Evolutionary conservation across 257 asterid genomes (phyloP).

Genomic region (Lycium ferocissimum): DNA sequence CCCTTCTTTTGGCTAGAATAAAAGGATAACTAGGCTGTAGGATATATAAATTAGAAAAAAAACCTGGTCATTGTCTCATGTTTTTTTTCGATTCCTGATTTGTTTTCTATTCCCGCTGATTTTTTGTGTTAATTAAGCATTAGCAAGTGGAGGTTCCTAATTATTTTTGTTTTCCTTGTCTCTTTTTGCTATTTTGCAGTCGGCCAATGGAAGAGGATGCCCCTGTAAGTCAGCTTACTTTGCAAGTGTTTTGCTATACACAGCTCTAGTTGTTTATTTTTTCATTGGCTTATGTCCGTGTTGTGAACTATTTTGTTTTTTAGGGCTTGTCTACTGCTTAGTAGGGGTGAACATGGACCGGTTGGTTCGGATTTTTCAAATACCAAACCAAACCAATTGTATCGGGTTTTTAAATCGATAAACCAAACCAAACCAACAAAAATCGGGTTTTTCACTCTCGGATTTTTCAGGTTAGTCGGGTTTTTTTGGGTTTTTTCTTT

Average conservation of each 20-base stretch:
- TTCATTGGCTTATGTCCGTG: background rate
- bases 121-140: background rate
- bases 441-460: too few species aligned
- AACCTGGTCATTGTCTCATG: background rate
- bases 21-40: background rate
- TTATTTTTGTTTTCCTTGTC: conserved; percentile 24
- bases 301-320: background rate
- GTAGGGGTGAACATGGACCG: too few species aligned
- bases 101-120: background rate
- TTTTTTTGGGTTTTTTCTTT: too few species aligned
- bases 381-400: too few species aligned
- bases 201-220: conserved; percentile 79
- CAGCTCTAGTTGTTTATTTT: background rate
- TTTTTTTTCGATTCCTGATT: background rate
- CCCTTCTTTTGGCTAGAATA: background rate
- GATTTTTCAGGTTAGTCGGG: too few species aligned
- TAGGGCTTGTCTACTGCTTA: background rate
- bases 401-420: too few species aligned
- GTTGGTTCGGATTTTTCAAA: too few species aligned
- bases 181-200: conserved; percentile 50
- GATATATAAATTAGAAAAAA: background rate
- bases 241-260: background rate
- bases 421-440: too few species aligned
- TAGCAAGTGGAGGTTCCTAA: conserved; percentile 35
- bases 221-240: conserved; percentile 55